Evolutionary conservation across 73 alveolate genomes (phyloP).

Genomic region (Paramecium primaurelia): DNA sequence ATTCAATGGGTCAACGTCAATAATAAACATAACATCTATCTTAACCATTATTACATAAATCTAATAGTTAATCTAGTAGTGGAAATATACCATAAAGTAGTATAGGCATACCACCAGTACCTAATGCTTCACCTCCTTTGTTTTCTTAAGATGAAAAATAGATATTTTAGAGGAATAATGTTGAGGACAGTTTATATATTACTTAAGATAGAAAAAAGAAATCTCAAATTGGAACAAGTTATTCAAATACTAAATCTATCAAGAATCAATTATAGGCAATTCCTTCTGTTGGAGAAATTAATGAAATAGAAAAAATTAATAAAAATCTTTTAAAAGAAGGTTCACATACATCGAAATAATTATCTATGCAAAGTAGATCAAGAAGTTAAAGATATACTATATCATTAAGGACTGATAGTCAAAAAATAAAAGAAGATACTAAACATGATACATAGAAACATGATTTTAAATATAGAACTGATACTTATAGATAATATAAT

Average conservation of each 20-base stretch:
- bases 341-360: not conserved
- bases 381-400: not conserved
- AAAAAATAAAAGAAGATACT: not conserved
- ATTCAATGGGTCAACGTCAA: not conserved
- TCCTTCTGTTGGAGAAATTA: constrained; percentile 9
- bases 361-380: not conserved
- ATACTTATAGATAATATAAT: not conserved
- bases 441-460: not conserved
- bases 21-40: not conserved
- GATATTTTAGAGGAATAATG: not conserved
- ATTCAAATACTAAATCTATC: not conserved
- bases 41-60: not conserved
- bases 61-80: not conserved
- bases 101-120: not conserved
- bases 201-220: constrained; percentile 12
- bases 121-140: not conserved
- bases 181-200: not conserved
- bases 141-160: not conserved
- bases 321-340: not conserved
- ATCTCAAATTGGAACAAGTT: not conserved
- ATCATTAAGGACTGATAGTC: not conserved
- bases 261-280: constrained; percentile 22
- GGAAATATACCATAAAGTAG: constrained; percentile 4
- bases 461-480: not conserved
- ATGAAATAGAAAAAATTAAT: not conserved